A percentile compares a stretch with the other conserved stretches of the same genome.
Conservation (phyloP, 257 asterid genomes). For the Solanum verrucosum region DNA sequence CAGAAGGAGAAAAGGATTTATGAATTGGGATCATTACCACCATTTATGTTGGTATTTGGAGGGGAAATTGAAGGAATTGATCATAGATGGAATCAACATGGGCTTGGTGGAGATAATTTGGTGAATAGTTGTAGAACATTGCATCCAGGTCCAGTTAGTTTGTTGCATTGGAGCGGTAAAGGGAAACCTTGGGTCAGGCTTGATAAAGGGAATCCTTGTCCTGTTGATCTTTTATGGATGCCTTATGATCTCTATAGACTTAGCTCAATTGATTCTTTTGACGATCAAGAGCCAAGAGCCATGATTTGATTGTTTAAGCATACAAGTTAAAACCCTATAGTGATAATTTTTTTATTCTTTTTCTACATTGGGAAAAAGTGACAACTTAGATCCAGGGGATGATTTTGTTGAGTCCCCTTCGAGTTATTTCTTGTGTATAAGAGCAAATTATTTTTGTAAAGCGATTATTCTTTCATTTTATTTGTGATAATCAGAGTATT, state of each 20-base stretch:
- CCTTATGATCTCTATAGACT: conserved; percentile 43
- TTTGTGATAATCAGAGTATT: neutral
- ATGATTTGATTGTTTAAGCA: neutral
- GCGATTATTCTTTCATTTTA: neutral
- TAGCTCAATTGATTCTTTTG: neutral
- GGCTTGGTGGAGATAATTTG: conserved; percentile 69
- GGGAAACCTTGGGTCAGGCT: conserved; percentile 85
- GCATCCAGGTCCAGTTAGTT: conserved; percentile 68
- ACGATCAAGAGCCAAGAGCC: neutral
- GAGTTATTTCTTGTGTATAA: neutral
- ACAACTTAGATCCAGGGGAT: neutral
- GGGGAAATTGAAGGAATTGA: conserved; percentile 55
- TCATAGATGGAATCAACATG: conserved; percentile 77
- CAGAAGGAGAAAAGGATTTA: conserved; percentile 55
- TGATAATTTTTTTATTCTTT: neutral
- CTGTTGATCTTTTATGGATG: conserved; percentile 51
- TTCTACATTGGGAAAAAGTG: neutral
- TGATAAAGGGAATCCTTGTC: conserved; percentile 45
- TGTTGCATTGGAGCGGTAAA: conserved; percentile 86
- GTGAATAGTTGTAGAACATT: conserved; percentile 46
- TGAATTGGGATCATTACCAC: conserved; percentile 62
- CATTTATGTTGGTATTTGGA: conserved; percentile 64
- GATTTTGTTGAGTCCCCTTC: neutral
- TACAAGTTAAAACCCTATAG: neutral
- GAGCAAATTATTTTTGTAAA: neutral